A percentile compares a stretch with the other conserved stretches of the same genome.
Evolutionary conservation across 2,329 filamentous ascomycete species (phyloP).

Genomic region (Verticillium klebahnii): DNA sequence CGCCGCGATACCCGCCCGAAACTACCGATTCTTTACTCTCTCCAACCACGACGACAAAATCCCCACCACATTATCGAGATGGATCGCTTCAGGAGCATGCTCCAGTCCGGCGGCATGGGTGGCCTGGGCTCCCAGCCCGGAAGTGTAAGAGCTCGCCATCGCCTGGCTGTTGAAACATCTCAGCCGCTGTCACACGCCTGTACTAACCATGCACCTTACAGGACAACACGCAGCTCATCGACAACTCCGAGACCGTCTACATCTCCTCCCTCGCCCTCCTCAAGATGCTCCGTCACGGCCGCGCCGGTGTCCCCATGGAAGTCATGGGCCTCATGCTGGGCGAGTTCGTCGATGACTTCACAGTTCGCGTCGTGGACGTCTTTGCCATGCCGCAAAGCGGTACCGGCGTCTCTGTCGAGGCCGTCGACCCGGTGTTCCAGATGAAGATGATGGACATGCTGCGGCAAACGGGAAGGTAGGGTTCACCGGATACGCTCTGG

Average conservation of each 20-base stretch:
- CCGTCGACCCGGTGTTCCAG: constrained; percentile 97
- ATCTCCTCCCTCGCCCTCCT: constrained; percentile 95
- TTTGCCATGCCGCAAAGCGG: constrained; percentile 99
- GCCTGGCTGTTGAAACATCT: background rate
- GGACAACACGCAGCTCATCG: constrained; percentile 89
- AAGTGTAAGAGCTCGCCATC: constrained; percentile 43
- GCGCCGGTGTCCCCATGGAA: constrained; percentile 98
- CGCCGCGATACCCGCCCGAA: background rate
- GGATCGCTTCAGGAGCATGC: constrained; percentile 89
- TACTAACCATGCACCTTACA: constrained; percentile 27
- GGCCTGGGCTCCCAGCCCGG: constrained; percentile 56
- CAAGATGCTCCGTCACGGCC: constrained; percentile 97
- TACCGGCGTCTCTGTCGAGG: constrained; percentile 96
- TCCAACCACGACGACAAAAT: background rate
- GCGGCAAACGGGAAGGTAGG: constrained; percentile 88
- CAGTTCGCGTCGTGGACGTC: constrained; percentile 94
- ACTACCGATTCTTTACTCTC: background rate
- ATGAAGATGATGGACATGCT: constrained; percentile 99
- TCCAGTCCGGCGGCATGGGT: constrained; percentile 70
- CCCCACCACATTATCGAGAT: constrained; percentile 41
- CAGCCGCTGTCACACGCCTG: background rate
- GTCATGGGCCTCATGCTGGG: constrained; percentile 99
- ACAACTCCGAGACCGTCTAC: constrained; percentile 99
- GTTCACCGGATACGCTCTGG: constrained; percentile 5
- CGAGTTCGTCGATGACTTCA: constrained; percentile 99